Evolutionary conservation across 805 yeast genomes (phyloP), one percentile per base, ranked within the genome.

Genomic region (Candida khao-thaluensis): DNA sequence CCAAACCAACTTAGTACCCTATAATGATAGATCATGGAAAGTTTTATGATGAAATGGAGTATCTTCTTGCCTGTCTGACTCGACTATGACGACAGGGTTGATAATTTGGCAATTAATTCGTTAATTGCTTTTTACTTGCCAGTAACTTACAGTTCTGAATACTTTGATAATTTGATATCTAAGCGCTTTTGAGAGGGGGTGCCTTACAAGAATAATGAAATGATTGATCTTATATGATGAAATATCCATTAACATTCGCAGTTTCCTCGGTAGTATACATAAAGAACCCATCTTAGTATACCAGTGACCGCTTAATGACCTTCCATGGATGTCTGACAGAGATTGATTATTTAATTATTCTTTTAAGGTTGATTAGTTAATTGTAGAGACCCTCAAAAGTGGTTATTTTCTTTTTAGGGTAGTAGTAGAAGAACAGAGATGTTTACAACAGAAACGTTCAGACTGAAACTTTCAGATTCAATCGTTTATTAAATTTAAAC

Each of bases 1-100:
- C n/a, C n/a, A n/a, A n/a, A n/a, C n/a, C n/a, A n/a, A n/a, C n/a
- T n/a, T n/a, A n/a, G n/a, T n/a, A 20, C 8, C 22, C 22, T 20
- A 20, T 7, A 20, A 7, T 20, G 8, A 7, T 25, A 7, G 28
- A 25, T 6, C 8, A 5, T 20, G 11, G n/a, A 29, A 33, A 33
- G 36, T 17, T 33, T 33, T 5, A 42, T 68, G 74, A 67, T 66
- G 73, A 69, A 54, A 54, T 48, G 65, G 61, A 74, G 85, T 78
- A 62, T 67, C 89, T 83, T 84, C 90, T 83, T 84, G 84, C 90
- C 85, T 78, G 86, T 82, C 86, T 75, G 86, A 79, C 69, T 78
- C 90, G 93, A 84, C 90, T 81, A 82, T 84, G 93, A 83, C 88
- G 90, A 84, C 80, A 79, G 74, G 89, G 88, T 76, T 72, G 77